These are phyloP conservation scores for Mucor lusitanicus DNA, from an alignment of 371 early-diverging fungal species.

Conservation along the genomic window DNA sequence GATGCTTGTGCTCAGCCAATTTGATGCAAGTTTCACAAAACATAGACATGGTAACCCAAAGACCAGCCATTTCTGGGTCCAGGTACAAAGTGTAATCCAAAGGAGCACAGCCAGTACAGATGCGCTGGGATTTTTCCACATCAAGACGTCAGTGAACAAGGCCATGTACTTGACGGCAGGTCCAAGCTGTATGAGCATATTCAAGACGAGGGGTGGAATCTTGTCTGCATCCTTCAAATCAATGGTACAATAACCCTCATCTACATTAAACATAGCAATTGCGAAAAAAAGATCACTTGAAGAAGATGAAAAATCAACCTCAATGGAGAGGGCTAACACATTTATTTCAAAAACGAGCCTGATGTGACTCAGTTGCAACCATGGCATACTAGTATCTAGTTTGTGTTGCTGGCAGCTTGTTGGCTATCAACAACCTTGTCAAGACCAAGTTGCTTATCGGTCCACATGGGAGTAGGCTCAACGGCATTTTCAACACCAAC, in stretches of 20 bases:
- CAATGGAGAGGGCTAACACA: not conserved
- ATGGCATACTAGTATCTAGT: not conserved
- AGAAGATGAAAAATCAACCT: not conserved
- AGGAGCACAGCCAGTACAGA: not conserved
- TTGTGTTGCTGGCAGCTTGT: conserved; percentile 15
- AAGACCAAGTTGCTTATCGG: conserved; percentile 59
- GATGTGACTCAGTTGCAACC: not conserved
- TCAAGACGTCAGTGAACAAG: not conserved
- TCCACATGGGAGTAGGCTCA: conserved; percentile 63
- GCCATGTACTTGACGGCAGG: not conserved
- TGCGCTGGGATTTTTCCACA: not conserved
- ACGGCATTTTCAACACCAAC: conserved; percentile 65
- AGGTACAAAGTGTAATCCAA: conserved; percentile 2
- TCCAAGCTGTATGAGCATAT: not conserved
- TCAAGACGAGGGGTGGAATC: not conserved
- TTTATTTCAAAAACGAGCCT: not conserved
- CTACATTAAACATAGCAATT: not conserved
- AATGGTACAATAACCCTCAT: not conserved
- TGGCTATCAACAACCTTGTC: conserved; percentile 25
- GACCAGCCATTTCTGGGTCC: conserved; percentile 1
- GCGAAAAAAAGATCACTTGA: not conserved
- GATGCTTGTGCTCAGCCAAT: not conserved
- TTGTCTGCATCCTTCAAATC: not conserved
- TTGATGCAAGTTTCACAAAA: not conserved
- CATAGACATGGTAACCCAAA: conserved; percentile 5